These are phyloP conservation scores for Mycena albidolilacea DNA, from an alignment of 768 basidiomycete genomes.

Conservation along the genomic window DNA sequence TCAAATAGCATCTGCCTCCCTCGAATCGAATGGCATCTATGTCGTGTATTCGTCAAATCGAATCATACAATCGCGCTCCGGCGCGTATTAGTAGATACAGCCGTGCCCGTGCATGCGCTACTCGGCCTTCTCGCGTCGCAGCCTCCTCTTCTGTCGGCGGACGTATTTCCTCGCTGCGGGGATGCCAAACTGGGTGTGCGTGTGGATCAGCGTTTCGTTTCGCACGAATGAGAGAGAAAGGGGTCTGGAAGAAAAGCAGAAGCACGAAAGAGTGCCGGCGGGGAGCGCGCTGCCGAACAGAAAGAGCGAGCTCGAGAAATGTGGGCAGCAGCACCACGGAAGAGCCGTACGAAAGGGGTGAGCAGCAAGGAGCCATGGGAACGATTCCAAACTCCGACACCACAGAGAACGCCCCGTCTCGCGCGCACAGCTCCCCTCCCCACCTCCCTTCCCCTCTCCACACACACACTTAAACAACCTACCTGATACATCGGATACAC, in stretches of 20 bases:
- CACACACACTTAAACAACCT: slow-evolving; percentile 9
- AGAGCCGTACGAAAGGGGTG: no score
- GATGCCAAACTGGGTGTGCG: slow-evolving; percentile 77
- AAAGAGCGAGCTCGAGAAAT: no score
- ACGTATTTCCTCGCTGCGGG: slow-evolving; percentile 71
- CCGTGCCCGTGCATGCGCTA: slow-evolving; percentile 29
- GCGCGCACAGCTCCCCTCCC: no score
- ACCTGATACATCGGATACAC: slow-evolving; percentile 76
- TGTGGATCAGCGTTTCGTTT: not conserved
- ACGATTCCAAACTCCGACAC: no score
- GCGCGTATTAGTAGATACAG: not conserved
- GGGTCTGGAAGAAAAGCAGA: not conserved
- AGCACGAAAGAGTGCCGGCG: not conserved
- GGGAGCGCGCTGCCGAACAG: no score
- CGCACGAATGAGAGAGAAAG: not conserved
- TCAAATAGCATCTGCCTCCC: no score
- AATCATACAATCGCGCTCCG: not conserved
- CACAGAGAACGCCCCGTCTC: no score
- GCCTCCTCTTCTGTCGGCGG: slow-evolving; percentile 55
- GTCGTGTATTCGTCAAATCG: not conserved
- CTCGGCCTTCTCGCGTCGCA: slow-evolving; percentile 50
- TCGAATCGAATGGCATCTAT: no score
- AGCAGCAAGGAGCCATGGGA: no score
- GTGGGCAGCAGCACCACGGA: no score
- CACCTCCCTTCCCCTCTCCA: no score